Percentiles rank a stretch among this genome's conserved stretches.
phyloP scores from a whole-genome alignment of 2,329 filamentous ascomycete genomes.

The Verticillium alfalfae region DNA sequence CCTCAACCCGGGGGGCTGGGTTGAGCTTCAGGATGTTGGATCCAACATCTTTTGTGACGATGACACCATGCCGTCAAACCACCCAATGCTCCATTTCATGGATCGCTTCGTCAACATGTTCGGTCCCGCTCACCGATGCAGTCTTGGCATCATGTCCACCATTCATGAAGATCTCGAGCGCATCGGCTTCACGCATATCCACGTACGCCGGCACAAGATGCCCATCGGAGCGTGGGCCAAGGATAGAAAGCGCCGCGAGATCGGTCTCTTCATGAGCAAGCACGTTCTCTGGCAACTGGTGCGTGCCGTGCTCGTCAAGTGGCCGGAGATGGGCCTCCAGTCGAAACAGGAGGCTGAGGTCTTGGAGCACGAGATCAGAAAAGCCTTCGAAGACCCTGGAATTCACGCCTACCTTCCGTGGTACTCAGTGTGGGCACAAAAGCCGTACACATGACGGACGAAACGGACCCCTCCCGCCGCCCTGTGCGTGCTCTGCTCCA shows the following conservation, averaged over 20 bases:
- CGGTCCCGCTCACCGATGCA: constrained; percentile 26
- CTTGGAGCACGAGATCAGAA: constrained; percentile 22
- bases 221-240: constrained; percentile 32
- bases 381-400: constrained; percentile 22
- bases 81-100: constrained; percentile 18
- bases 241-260: constrained; percentile 25
- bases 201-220: constrained; percentile 19
- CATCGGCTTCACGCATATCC: constrained; percentile 27
- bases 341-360: constrained; percentile 24
- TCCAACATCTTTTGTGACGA: constrained; percentile 25
- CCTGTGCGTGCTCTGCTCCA: background rate
- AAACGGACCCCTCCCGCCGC: background rate
- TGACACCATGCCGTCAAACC: constrained; percentile 12
- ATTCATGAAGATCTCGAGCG: constrained; percentile 21
- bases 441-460: constrained; percentile 15
- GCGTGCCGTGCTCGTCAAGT: constrained; percentile 24
- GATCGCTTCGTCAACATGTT: constrained; percentile 23
- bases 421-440: constrained; percentile 32
- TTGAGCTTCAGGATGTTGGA: constrained; percentile 30
- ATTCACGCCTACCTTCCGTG: constrained; percentile 27
- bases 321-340: constrained; percentile 19
- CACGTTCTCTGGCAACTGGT: constrained; percentile 27
- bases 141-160: constrained; percentile 19
- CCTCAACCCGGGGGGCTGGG: constrained; percentile 30
- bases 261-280: constrained; percentile 26